Evolutionary conservation across 805 yeast species (phyloP).

Genomic region (Teunomyces stri): DNA sequence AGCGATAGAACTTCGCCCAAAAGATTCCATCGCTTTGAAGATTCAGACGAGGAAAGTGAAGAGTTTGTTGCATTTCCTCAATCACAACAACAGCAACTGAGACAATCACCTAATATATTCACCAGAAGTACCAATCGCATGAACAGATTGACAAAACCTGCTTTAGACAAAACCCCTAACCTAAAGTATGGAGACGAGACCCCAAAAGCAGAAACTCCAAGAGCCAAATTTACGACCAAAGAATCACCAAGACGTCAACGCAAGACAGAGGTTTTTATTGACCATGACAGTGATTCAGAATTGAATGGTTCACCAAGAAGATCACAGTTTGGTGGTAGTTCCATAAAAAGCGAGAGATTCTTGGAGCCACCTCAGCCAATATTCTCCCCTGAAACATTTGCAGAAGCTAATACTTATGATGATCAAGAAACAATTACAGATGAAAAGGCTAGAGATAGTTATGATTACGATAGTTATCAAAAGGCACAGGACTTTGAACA

Average conservation of each 20-base stretch:
- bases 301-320: slow-evolving; percentile 38
- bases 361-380: slow-evolving; percentile 66
- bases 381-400: slow-evolving; percentile 60
- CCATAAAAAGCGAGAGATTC: slow-evolving; percentile 47
- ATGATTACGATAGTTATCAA: slow-evolving; percentile 37
- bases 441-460: slow-evolving; percentile 17
- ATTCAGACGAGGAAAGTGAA: slow-evolving; percentile 22
- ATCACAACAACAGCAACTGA: slow-evolving; percentile 20
- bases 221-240: slow-evolving; percentile 64
- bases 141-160: slow-evolving; percentile 14
- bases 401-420: slow-evolving; percentile 48
- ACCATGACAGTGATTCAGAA: slow-evolving; percentile 28
- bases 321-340: slow-evolving; percentile 26
- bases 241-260: slow-evolving; percentile 70
- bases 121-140: slow-evolving; percentile 34
- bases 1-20: slow-evolving; percentile 37
- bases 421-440: slow-evolving; percentile 34
- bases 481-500: slow-evolving; percentile 33
- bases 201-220: slow-evolving; percentile 46
- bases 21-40: slow-evolving; percentile 27
- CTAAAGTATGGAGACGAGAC: slow-evolving; percentile 24
- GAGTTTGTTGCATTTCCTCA: slow-evolving; percentile 30
- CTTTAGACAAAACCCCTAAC: slow-evolving; percentile 28
- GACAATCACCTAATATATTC: slow-evolving; percentile 46
- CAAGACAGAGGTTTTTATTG: slow-evolving; percentile 47